A percentile compares a stretch with the other conserved stretches of the same genome.
phyloP scores from a whole-genome alignment of 2,329 filamentous ascomycete species.

The Thelonectria blattea region DNA sequence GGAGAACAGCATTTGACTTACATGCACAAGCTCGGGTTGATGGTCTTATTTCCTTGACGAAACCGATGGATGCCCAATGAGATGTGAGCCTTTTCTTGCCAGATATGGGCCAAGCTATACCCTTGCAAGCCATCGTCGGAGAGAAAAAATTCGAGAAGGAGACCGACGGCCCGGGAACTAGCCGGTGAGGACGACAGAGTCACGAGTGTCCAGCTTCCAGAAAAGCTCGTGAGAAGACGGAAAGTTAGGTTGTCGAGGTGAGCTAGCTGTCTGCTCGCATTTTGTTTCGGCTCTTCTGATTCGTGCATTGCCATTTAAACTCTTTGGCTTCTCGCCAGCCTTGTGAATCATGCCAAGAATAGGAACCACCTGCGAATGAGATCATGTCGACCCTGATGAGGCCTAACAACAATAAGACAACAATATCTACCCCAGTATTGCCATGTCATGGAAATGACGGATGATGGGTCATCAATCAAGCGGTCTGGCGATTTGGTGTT shows the following conservation, averaged over 20 bases:
- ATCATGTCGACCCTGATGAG: background rate
- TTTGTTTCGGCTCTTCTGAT: background rate
- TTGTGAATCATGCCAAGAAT: background rate
- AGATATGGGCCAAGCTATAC: background rate
- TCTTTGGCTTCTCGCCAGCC: background rate
- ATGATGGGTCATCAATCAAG: background rate
- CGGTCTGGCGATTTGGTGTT: slow-evolving; percentile 1
- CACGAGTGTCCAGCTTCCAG: too few species aligned
- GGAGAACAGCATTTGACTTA: background rate
- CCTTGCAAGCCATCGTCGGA: background rate
- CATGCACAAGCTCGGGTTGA: background rate
- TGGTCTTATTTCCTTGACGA: slow-evolving; percentile 6
- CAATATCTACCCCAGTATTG: background rate
- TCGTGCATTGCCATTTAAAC: background rate
- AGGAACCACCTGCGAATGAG: background rate
- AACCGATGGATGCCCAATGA: slow-evolving; percentile 15
- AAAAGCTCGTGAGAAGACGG: background rate
- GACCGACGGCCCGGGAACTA: background rate
- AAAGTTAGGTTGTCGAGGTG: background rate
- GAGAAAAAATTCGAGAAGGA: background rate
- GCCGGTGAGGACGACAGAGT: background rate
- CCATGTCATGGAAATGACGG: background rate
- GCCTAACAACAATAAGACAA: background rate
- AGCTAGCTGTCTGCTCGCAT: background rate
- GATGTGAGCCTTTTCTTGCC: slow-evolving; percentile 5